Base-by-base conservation (phyloP, 441 rosid genomes). In the Manihot esculenta region DNA sequence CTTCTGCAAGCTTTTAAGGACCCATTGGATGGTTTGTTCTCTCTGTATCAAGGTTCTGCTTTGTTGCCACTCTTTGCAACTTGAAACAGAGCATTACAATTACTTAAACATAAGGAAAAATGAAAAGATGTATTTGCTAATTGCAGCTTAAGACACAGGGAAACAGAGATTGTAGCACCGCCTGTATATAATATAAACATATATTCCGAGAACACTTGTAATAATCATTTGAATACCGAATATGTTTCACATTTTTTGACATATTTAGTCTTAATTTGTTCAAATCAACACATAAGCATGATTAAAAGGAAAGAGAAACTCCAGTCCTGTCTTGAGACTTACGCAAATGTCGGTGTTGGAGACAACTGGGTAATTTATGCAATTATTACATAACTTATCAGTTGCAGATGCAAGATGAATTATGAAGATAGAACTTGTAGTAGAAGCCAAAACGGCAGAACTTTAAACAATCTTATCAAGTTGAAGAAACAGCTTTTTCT, bases 11-110 rank as follows among this genome's bases (percentile, higher is more conserved):
- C 77, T 87, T 83, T 74, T 88, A 74, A 42, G 96, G 97, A 63
- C 96, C 97, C 92, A 88, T 91, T 0, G 96, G 97, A 18, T 93
- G 97, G 82, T 94, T 89, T 50, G 96, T 89, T 54, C 98, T 97
- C 30, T 92, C 97, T 9, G 74, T 68, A 77, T 93, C 97, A 56
- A 91, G 88, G 74, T 91, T 93, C 77, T 93, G 96, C 84, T 86
- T 89, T 26, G 92, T 82, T n/a, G 94, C 96, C 49, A 91, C 94
- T 21, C 98, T 94, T n/a, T n/a, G 97, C 42, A 38, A 38, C 42
- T 38, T 38, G 49, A 38, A 48, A 56, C 21, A 53, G 23, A 54
- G 12, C 30, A 14, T 12, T 4, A 15, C 62, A 10, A 33, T 26
- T 55, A 41, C 0, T 18, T 17, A 33, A 45, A 47, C 7, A 11